These are phyloP conservation scores for Backusella parvicylindrica DNA, from an alignment of 192 early-diverging fungal genomes.

Conservation along the genomic window DNA sequence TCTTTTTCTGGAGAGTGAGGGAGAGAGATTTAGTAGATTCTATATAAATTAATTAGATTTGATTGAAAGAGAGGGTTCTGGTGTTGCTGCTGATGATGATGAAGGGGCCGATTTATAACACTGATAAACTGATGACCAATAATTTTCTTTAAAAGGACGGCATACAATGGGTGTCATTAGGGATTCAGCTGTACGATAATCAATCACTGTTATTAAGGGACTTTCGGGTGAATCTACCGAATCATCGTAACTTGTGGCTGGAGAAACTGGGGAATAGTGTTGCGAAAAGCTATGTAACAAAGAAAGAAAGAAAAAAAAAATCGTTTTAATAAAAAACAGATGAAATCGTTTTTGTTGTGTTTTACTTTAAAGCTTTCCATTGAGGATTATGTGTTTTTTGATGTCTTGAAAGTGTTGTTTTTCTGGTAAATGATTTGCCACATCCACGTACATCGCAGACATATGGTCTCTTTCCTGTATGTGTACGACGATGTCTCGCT, in stretches of 20 bases:
- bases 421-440: slow-evolving; percentile 69
- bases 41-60: background rate
- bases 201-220: background rate
- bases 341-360: background rate
- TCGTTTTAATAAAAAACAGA: background rate
- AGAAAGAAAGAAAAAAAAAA: background rate
- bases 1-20: background rate
- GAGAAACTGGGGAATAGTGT: background rate
- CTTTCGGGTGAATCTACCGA: slow-evolving; percentile 5
- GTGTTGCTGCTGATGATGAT: background rate
- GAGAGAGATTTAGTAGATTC: background rate
- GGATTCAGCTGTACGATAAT: background rate
- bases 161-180: background rate
- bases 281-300: slow-evolving; percentile 2
- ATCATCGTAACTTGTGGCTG: slow-evolving; percentile 6
- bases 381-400: slow-evolving; percentile 51
- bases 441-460: slow-evolving; percentile 65
- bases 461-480: slow-evolving; percentile 78
- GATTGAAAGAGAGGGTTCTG: background rate
- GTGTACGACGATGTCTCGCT: slow-evolving; percentile 73
- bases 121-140: background rate
- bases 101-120: background rate
- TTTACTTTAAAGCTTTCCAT: slow-evolving; percentile 43
- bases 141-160: background rate
- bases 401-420: slow-evolving; percentile 64